These are phyloP conservation scores for Pittosporum tobira DNA, from an alignment of 129 eudicot genomes.

Conservation along the genomic window DNA sequence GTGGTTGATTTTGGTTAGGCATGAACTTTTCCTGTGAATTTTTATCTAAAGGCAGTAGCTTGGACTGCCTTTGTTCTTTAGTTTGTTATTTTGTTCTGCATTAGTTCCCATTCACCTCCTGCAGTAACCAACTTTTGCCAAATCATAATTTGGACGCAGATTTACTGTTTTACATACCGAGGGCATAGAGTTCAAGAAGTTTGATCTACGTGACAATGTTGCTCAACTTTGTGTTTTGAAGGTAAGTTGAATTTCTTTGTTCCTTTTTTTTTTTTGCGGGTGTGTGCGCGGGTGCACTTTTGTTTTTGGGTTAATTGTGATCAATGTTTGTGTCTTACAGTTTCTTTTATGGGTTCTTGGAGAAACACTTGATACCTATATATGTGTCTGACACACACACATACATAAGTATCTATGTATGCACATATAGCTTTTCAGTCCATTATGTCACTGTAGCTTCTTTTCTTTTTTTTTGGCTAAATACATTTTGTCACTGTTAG, in stretches of 20 bases:
- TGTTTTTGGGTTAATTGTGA: too few relatives aligned
- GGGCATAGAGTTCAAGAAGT: constrained; percentile 58
- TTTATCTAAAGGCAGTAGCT: neutral
- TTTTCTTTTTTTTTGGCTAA: too few relatives aligned
- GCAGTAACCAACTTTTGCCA: neutral
- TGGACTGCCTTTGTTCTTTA: neutral
- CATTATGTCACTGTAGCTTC: neutral
- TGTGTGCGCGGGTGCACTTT: neutral
- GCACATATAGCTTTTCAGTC: neutral
- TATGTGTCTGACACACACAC: too few relatives aligned
- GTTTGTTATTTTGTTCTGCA: neutral
- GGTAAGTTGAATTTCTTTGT: constrained; percentile 28
- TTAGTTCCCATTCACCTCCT: neutral
- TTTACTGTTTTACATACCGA: constrained; percentile 60
- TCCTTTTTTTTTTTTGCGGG: neutral
- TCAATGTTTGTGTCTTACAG: neutral
- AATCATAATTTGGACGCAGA: constrained; percentile 30
- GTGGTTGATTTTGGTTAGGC: neutral
- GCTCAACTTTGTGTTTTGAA: constrained; percentile 84
- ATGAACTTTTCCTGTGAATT: neutral
- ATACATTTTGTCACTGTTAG: too few relatives aligned
- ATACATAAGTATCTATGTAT: too few relatives aligned
- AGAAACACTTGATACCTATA: too few relatives aligned
- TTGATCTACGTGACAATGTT: constrained; percentile 78
- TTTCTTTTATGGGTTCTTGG: too few relatives aligned